A percentile compares a stretch with the other conserved stretches of the same genome.
phyloP scores from a whole-genome alignment of 768 basidiomycete species.

The Phanerochaete sordida region DNA sequence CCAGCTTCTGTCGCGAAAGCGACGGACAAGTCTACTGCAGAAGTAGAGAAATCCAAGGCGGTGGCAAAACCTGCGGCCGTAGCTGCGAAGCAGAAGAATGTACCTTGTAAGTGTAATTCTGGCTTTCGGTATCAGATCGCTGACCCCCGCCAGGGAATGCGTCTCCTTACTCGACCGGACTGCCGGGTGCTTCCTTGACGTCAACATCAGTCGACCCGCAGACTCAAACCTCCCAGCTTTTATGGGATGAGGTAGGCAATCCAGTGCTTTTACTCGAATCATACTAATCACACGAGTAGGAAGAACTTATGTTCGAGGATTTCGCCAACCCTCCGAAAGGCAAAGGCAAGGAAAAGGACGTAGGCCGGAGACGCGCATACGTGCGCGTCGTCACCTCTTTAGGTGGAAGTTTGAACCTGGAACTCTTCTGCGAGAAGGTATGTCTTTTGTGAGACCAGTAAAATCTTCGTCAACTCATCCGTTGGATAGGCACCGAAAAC shows the following conservation, averaged over 20 bases:
- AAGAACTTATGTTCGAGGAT: conserved; percentile 98
- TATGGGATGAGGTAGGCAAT: conserved; percentile 85
- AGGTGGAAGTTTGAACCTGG: conserved; percentile 83
- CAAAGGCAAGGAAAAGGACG: conserved; percentile 91
- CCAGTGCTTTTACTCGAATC: background rate
- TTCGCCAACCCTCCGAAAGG: conserved; percentile 77
- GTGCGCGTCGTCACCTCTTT: conserved; percentile 93
- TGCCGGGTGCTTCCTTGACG: conserved; percentile 90
- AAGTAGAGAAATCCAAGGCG: conserved; percentile 28
- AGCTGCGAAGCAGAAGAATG: conserved; percentile 50
- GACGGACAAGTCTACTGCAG: conserved; percentile 4
- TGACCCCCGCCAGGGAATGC: conserved; percentile 61
- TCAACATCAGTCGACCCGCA: conserved; percentile 87
- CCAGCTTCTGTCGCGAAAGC: conserved; percentile 41
- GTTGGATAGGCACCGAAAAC: conserved; percentile 96
- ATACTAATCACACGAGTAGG: conserved; percentile 37
- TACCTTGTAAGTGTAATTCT: conserved; percentile 55
- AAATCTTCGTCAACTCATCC: too few relatives aligned
- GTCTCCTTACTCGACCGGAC: conserved; percentile 87
- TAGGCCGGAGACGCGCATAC: conserved; percentile 89
- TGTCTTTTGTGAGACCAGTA: too few relatives aligned
- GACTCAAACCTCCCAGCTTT: conserved; percentile 64
- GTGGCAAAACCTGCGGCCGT: conserved; percentile 27
- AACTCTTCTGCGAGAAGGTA: conserved; percentile 88
- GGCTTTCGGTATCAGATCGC: background rate